Conservation (phyloP, 2,329 filamentous ascomycete species). For the Immersiporthe knoxdaviesiana region DNA sequence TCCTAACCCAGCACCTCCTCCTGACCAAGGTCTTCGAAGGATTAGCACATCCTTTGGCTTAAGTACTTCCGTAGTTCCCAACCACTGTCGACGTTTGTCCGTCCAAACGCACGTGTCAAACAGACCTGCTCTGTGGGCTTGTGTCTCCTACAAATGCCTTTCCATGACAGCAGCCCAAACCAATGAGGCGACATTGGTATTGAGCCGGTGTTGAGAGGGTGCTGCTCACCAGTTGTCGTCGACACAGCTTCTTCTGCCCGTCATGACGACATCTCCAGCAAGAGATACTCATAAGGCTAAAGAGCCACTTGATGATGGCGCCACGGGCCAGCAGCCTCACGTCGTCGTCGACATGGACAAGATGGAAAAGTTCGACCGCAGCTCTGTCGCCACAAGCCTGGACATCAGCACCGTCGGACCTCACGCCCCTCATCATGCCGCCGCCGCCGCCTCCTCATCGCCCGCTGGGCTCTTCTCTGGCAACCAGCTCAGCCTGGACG, state of each 20-base stretch:
- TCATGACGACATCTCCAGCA: conserved; percentile 19
- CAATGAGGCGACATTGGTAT: not conserved
- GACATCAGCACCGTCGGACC: conserved; percentile 30
- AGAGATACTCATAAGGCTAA: conserved; percentile 7
- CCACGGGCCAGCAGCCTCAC: conserved; percentile 10
- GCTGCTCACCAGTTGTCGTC: not conserved
- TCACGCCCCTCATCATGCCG: conserved; percentile 26
- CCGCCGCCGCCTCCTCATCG: no score
- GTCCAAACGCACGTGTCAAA: not conserved
- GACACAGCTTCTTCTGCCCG: not conserved
- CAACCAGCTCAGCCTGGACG: conserved; percentile 48
- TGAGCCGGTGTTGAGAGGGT: not conserved
- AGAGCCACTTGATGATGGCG: conserved; percentile 4
- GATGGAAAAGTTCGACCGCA: conserved; percentile 39
- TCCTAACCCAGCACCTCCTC: not conserved
- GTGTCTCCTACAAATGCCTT: not conserved
- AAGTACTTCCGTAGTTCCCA: not conserved
- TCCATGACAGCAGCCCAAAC: not conserved
- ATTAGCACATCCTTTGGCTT: not conserved
- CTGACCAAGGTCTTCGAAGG: not conserved
- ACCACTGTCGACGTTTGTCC: not conserved
- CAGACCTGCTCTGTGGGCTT: not conserved
- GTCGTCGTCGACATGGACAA: conserved; percentile 37
- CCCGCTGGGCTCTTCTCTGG: conserved; percentile 37
- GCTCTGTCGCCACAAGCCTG: conserved; percentile 39